Base-by-base conservation (phyloP, 495 filamentous ascomycete genomes). In the Penicillium daleae region DNA sequence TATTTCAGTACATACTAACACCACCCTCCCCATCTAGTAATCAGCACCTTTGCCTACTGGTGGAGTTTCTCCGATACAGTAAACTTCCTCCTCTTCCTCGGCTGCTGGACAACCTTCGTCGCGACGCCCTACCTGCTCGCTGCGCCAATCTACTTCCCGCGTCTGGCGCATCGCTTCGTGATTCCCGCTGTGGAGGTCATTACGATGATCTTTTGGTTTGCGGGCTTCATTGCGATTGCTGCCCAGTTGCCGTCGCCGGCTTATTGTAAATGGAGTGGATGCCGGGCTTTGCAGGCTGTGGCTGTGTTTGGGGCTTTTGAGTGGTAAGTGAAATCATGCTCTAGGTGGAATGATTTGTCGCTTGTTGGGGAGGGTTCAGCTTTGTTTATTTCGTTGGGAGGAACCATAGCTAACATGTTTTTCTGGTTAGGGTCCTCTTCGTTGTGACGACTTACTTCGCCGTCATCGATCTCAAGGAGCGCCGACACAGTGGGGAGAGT, bases 151-250 rank as follows among this genome's bases (percentile, higher is more conserved):
- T 86, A 84, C 71, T 80, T 85, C 67, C 80, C 86, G 1, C 76
- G 72, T 48, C 62, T 86, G 15, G 82, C 83, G 59, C 85, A 90
- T 74, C 83, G 79, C n/a, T 80, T 85, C 29, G 83, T 76, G 39
- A 82, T 92, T 5, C 80, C 90, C 9, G 86, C 66, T n/a, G 76
- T 89, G 32, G 89, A 93, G 63, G 76, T 76, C 48, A 50, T 94
- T 13, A 93, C 91, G n/a, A 88, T 86, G 80, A 82, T 93, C 39
- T 93, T 94, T 80, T 96, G 92, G 92, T 92, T 97, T 71, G 87
- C 88, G 0, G 91, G 91, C 27, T 90, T 90, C 62, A 87, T 96
- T 70, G 90, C 90, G 0, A 68, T 92, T 2, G 90, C 87, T 2
- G 87, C 85, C 4, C 79, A 81, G 59, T 71, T 90, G 48, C 82